phyloP scores from a whole-genome alignment of 2,329 filamentous ascomycete genomes.

The Beauveria sp. region DNA sequence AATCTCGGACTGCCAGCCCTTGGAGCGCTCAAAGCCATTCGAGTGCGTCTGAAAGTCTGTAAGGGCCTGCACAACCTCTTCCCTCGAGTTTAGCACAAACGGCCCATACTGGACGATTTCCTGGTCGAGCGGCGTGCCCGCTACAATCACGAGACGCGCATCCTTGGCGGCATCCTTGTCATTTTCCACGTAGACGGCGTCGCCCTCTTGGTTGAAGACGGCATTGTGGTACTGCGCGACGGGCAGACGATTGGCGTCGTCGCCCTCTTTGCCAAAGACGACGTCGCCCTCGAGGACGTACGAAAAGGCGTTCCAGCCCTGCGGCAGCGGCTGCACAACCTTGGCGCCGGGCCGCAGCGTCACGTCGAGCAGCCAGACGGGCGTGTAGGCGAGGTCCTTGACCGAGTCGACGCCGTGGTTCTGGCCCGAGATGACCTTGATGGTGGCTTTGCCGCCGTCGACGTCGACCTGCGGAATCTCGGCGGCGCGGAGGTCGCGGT shows the following conservation, averaged over 20 bases:
- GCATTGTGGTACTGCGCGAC: slow-evolving; percentile 77
- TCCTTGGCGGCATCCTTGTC: slow-evolving; percentile 53
- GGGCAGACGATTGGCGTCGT: slow-evolving; percentile 29
- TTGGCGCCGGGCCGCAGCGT: slow-evolving; percentile 71
- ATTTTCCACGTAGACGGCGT: slow-evolving; percentile 65
- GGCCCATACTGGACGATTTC: slow-evolving; percentile 77
- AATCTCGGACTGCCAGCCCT: slow-evolving; percentile 79
- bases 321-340: slow-evolving; percentile 66
- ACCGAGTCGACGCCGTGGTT: slow-evolving; percentile 79
- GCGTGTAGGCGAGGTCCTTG: slow-evolving; percentile 88
- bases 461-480: slow-evolving; percentile 73
- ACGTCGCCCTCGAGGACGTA: slow-evolving; percentile 75
- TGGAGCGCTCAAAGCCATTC: slow-evolving; percentile 75
- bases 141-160: slow-evolving; percentile 61
- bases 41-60: slow-evolving; percentile 63
- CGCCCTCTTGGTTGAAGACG: slow-evolving; percentile 75
- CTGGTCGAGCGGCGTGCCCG: slow-evolving; percentile 73
- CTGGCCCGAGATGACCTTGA: slow-evolving; percentile 88
- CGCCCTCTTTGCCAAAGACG: slow-evolving; percentile 49
- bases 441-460: slow-evolving; percentile 64
- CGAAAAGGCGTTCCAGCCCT: slow-evolving; percentile 82
- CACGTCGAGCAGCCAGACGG: slow-evolving; percentile 91
- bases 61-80: slow-evolving; percentile 70
- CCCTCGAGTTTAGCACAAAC: slow-evolving; percentile 67
- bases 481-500: slow-evolving; percentile 69